A percentile compares a stretch with the other conserved stretches of the same genome.
phyloP scores from a whole-genome alignment of 371 early-diverging fungal genomes.

The Mortierella sp. region DNA sequence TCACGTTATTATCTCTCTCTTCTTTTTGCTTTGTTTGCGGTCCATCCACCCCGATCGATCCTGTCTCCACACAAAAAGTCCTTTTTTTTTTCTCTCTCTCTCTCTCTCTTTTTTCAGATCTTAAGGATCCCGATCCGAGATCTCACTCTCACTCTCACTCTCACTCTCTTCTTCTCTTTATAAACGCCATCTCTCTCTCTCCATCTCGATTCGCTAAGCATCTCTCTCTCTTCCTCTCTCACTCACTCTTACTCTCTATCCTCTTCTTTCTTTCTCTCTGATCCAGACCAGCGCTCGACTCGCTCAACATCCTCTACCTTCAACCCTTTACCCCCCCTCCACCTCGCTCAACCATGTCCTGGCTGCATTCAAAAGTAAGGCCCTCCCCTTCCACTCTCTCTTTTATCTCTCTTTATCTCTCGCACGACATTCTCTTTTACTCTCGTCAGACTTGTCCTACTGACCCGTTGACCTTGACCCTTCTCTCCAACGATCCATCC shows the following conservation, averaged over 20 bases:
- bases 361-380: slow-evolving; percentile 54
- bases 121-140: not conserved
- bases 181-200: not conserved
- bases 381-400: not conserved
- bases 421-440: too few species aligned
- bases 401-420: not conserved
- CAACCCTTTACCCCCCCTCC: not conserved
- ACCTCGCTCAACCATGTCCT: slow-evolving; percentile 30
- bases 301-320: not conserved
- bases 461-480: not conserved
- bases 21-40: not conserved
- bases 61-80: not conserved
- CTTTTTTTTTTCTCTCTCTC: not conserved
- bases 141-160: not conserved
- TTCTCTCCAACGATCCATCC: not conserved
- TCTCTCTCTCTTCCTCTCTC: too few species aligned
- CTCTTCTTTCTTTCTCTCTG: not conserved
- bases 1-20: not conserved
- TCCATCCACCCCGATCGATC: not conserved
- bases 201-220: too few species aligned
- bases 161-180: not conserved
- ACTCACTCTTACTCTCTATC: slow-evolving; percentile 3
- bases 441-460: too few species aligned
- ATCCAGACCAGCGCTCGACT: not conserved
- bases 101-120: not conserved